These are phyloP conservation scores for Aegilops bicornis DNA, from an alignment of 176 grass and related monocot genomes.

Conservation along the genomic window DNA sequence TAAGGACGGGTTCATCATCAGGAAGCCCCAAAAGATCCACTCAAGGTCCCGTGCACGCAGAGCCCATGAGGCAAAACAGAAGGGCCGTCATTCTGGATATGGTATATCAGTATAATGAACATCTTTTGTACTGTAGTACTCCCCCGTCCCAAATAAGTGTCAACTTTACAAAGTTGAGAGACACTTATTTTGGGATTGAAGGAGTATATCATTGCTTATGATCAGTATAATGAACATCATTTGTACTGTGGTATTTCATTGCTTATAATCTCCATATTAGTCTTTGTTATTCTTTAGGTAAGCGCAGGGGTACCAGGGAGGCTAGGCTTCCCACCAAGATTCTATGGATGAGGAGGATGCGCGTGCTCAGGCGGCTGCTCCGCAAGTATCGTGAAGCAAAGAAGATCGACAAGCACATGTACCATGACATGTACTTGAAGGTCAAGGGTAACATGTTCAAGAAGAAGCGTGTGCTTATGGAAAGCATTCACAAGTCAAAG, in stretches of 20 bases:
- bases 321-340: constrained; percentile 71
- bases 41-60: constrained; percentile 64
- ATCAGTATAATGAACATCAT: not conserved
- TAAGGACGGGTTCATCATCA: constrained; percentile 71
- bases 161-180: no score
- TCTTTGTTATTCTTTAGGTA: constrained; percentile 35
- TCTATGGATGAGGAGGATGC: constrained; percentile 78
- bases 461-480: constrained; percentile 77
- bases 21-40: constrained; percentile 78
- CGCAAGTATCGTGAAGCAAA: constrained; percentile 67
- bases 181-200: no score
- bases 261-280: not conserved
- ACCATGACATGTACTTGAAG: constrained; percentile 77
- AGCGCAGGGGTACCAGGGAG: constrained; percentile 74
- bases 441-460: constrained; percentile 74
- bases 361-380: constrained; percentile 60
- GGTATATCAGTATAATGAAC: constrained; percentile 20
- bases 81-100: constrained; percentile 69
- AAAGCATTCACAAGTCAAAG: constrained; percentile 78
- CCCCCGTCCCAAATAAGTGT: no score
- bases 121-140: not conserved
- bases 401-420: constrained; percentile 81
- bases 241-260: not conserved
- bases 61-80: constrained; percentile 68
- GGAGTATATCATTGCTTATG: no score